These are phyloP conservation scores for Hordeum marinum DNA, from an alignment of 176 grass and related monocot species.

Conservation along the genomic window DNA sequence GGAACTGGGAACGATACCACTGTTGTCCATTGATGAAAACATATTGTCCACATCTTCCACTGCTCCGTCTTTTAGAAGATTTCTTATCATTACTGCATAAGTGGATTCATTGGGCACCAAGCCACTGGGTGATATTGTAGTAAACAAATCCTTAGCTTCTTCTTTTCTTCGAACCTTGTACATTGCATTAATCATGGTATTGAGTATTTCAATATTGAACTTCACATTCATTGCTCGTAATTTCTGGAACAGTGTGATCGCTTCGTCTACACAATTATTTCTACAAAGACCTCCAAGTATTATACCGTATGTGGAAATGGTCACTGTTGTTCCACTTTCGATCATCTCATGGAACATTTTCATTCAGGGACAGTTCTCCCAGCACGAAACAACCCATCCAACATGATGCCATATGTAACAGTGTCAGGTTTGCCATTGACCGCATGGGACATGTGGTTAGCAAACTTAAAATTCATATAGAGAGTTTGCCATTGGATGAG, in stretches of 20 bases:
- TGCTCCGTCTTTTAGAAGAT: background rate
- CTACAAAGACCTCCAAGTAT: background rate
- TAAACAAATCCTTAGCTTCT: background rate
- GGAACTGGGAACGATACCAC: background rate
- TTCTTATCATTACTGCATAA: background rate
- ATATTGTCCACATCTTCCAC: background rate
- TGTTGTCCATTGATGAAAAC: background rate
- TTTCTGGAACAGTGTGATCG: background rate
- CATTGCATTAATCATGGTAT: conserved; percentile 9
- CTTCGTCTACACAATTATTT: background rate
- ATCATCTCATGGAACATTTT: background rate
- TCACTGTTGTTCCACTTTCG: background rate
- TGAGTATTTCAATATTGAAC: background rate
- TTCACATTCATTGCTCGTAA: background rate
- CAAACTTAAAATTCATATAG: no score
- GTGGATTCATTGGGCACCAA: background rate
- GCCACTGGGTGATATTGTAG: background rate
- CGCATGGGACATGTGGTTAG: no score
- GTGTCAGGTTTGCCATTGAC: background rate
- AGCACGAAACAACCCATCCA: background rate
- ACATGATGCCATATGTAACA: background rate
- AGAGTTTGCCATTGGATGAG: no score
- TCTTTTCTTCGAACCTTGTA: background rate
- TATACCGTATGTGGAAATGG: background rate
- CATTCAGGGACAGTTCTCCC: background rate